Percentiles rank a stretch among this genome's conserved stretches.
These are phyloP conservation scores for Rhipidocladum racemiflorum DNA, from an alignment of 176 grass and related monocot genomes.

Conservation along the genomic window DNA sequence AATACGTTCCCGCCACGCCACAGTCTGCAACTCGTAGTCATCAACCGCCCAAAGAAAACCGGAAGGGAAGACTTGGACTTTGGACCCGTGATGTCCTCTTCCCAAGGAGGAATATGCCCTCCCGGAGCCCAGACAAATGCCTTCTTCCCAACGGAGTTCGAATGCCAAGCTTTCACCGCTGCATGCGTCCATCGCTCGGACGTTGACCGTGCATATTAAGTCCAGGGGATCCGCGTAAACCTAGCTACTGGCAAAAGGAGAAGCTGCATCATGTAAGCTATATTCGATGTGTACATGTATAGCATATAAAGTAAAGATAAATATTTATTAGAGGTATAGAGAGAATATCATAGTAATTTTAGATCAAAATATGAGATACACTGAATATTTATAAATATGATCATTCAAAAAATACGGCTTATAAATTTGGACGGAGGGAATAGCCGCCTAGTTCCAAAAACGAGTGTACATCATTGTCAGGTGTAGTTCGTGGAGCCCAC, in stretches of 20 bases:
- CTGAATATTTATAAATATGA: too few species aligned
- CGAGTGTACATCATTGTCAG: too few species aligned
- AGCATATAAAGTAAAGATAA: too few species aligned
- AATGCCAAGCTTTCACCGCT: neutral
- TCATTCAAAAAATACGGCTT: too few species aligned
- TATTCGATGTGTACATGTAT: too few species aligned
- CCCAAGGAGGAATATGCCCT: conserved; percentile 3
- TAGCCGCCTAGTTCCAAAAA: too few species aligned
- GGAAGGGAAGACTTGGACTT: neutral
- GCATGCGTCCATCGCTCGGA: neutral
- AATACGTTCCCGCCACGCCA: neutral
- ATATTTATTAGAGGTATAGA: too few species aligned
- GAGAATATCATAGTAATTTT: too few species aligned
- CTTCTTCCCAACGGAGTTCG: neutral
- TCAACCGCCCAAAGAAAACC: neutral
- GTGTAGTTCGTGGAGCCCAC: too few species aligned
- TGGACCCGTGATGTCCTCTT: neutral
- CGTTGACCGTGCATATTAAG: neutral
- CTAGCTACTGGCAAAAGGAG: neutral
- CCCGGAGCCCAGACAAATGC: neutral
- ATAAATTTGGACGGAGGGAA: too few species aligned
- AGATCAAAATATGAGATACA: too few species aligned
- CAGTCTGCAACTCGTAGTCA: neutral
- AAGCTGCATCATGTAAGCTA: neutral
- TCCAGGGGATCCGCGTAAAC: neutral